Percentiles rank a stretch among this genome's conserved stretches.
phyloP scores from a whole-genome alignment of 257 asterid genomes.

The Echium plantagineum region DNA sequence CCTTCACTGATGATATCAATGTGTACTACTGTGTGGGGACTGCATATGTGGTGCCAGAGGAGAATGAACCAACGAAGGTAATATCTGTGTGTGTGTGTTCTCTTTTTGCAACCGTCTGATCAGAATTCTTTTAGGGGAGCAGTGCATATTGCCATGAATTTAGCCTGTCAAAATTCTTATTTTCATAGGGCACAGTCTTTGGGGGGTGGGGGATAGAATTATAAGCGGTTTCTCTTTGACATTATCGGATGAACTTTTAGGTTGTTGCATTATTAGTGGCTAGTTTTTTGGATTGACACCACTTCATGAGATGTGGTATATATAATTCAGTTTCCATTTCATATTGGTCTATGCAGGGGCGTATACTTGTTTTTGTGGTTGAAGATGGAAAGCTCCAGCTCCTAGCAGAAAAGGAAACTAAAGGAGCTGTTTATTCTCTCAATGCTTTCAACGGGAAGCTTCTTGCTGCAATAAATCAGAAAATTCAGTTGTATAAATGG shows the following conservation, averaged over 20 bases:
- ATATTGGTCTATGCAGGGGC: slow-evolving; percentile 45
- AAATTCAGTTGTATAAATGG: slow-evolving; percentile 93
- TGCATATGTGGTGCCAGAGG: slow-evolving; percentile 94
- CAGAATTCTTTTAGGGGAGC: too few species aligned
- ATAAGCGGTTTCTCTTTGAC: too few species aligned
- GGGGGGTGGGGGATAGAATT: too few species aligned
- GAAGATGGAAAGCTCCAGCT: slow-evolving; percentile 95
- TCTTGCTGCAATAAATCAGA: slow-evolving; percentile 94
- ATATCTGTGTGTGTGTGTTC: neutral
- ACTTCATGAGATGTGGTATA: too few species aligned
- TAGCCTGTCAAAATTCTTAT: too few species aligned
- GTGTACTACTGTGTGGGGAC: slow-evolving; percentile 93
- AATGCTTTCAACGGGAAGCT: slow-evolving; percentile 87
- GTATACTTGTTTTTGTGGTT: slow-evolving; percentile 80
- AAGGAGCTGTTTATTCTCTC: slow-evolving; percentile 94
- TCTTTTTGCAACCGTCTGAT: neutral
- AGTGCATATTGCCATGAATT: too few species aligned
- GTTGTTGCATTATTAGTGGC: too few species aligned
- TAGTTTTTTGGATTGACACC: too few species aligned
- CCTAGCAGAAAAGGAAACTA: slow-evolving; percentile 91
- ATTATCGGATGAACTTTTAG: too few species aligned
- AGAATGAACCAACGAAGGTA: slow-evolving; percentile 93
- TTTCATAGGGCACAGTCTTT: too few species aligned
- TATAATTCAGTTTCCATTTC: neutral
- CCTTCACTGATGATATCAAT: slow-evolving; percentile 78